Conservation (phyloP, 257 asterid species). For the Nyctanthes arbortristis region DNA sequence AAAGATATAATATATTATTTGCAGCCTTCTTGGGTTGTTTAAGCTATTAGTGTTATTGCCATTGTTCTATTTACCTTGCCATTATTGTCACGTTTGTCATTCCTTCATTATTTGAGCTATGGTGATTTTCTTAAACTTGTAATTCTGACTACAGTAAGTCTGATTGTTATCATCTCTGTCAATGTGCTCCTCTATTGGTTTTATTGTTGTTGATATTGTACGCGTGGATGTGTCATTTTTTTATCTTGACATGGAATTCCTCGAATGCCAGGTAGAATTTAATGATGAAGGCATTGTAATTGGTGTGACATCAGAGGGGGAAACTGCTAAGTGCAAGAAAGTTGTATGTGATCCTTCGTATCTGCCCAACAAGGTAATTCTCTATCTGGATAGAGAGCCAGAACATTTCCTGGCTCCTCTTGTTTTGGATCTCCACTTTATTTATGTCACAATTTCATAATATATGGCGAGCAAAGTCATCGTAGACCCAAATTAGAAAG, state of each 20-base stretch:
- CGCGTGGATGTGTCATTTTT: too few relatives aligned
- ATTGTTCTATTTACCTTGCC: too few relatives aligned
- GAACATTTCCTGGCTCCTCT: not conserved
- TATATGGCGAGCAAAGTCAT: not conserved
- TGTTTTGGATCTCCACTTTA: slow-evolving; percentile 3
- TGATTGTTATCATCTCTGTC: not conserved
- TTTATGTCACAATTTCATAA: slow-evolving; percentile 10
- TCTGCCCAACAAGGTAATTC: slow-evolving; percentile 73
- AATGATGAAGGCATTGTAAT: slow-evolving; percentile 80
- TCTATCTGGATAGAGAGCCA: slow-evolving; percentile 1
- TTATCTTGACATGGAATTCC: too few relatives aligned
- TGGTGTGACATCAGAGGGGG: slow-evolving; percentile 95
- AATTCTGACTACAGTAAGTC: too few relatives aligned
- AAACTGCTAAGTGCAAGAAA: too few relatives aligned
- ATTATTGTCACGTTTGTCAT: too few relatives aligned
- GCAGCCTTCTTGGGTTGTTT: too few relatives aligned
- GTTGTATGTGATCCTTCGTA: slow-evolving; percentile 96
- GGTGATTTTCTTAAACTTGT: too few relatives aligned
- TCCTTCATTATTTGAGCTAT: too few relatives aligned
- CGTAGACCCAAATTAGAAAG: slow-evolving; percentile 3
- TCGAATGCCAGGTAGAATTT: too few relatives aligned
- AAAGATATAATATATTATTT: too few relatives aligned
- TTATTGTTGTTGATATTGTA: not conserved
- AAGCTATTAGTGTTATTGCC: too few relatives aligned
- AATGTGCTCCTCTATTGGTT: not conserved